Evolutionary conservation across 495 filamentous ascomycete genomes (phyloP).

Genomic region (Penicillium riverlandense): DNA sequence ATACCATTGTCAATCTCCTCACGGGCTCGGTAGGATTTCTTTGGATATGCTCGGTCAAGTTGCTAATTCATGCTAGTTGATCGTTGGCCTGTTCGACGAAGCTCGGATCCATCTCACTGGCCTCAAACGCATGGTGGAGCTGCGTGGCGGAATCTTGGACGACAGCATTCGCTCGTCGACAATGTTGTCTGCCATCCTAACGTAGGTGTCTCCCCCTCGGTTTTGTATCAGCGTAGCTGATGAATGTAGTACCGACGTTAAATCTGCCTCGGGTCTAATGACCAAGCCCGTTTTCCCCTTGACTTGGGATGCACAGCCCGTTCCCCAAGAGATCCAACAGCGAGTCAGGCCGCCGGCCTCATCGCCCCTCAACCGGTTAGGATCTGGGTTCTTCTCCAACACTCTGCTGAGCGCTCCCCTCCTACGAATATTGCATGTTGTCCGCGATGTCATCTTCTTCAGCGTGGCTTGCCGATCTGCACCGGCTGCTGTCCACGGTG

Average conservation of each 20-base stretch:
- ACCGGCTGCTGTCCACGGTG: conserved; percentile 5
- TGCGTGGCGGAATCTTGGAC: conserved; percentile 25
- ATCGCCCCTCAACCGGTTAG: conserved; percentile 16
- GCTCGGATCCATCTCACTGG: conserved; percentile 26
- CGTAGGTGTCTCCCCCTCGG: conserved; percentile 8
- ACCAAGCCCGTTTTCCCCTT: conserved; percentile 30
- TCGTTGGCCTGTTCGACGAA: conserved; percentile 26
- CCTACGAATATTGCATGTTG: conserved; percentile 12
- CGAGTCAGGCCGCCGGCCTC: conserved; percentile 19
- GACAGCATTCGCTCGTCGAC: conserved; percentile 20
- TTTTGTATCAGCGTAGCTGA: background rate
- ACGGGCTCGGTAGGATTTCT: conserved; percentile 19
- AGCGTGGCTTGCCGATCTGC: conserved; percentile 9
- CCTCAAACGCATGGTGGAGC: conserved; percentile 26
- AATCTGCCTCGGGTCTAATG: conserved; percentile 27
- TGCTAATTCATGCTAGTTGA: conserved; percentile 17
- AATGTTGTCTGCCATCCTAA: conserved; percentile 22
- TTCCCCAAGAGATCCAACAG: conserved; percentile 17
- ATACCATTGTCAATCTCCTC: conserved; percentile 30
- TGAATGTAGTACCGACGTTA: conserved; percentile 21
- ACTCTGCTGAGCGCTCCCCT: conserved; percentile 17
- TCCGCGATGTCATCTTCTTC: conserved; percentile 23
- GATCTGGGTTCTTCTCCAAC: conserved; percentile 19
- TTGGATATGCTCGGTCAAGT: background rate
- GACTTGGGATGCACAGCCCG: conserved; percentile 21